phyloP scores from a whole-genome alignment of 108 stramenopile genomes.

The Stephanodiscus minutulus region DNA sequence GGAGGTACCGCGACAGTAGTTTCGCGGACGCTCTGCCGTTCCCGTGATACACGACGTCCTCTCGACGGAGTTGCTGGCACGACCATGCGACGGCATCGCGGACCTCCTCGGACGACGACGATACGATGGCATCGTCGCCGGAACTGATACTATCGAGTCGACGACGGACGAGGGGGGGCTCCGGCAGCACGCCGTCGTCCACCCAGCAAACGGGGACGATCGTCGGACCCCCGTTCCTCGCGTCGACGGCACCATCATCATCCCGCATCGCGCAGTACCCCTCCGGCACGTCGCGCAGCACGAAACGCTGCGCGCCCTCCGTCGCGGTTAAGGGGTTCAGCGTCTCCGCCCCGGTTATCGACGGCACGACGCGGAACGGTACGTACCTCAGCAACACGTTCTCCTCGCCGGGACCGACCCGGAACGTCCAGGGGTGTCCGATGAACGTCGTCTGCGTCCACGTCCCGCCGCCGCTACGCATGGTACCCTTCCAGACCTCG shows the following conservation, averaged over 20 bases:
- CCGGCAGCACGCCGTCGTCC: slow-evolving; percentile 49
- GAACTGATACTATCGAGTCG: slow-evolving; percentile 1
- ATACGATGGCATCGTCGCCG: background rate
- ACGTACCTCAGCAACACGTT: slow-evolving; percentile 61
- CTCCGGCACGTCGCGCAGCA: slow-evolving; percentile 36
- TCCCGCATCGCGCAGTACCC: slow-evolving; percentile 1
- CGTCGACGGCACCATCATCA: background rate
- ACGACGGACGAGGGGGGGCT: slow-evolving; percentile 21
- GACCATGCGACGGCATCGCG: slow-evolving; percentile 57
- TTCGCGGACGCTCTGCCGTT: slow-evolving; percentile 26
- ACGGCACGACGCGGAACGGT: slow-evolving; percentile 71
- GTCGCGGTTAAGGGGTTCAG: too few relatives aligned
- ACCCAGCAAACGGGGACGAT: slow-evolving; percentile 34
- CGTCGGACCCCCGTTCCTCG: slow-evolving; percentile 9
- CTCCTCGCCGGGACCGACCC: slow-evolving; percentile 38
- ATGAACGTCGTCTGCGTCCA: slow-evolving; percentile 60
- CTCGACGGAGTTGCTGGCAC: slow-evolving; percentile 57
- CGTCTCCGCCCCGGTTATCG: slow-evolving; percentile 48
- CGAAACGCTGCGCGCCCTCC: slow-evolving; percentile 51
- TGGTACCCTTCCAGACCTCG: slow-evolving; percentile 58
- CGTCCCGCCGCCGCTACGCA: slow-evolving; percentile 41
- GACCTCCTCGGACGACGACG: slow-evolving; percentile 3
- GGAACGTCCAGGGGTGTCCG: slow-evolving; percentile 80
- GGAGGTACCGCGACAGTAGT: slow-evolving; percentile 58
- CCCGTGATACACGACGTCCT: slow-evolving; percentile 27